These are phyloP conservation scores for Amanita rubescens DNA, from an alignment of 768 basidiomycete genomes.

Conservation along the genomic window DNA sequence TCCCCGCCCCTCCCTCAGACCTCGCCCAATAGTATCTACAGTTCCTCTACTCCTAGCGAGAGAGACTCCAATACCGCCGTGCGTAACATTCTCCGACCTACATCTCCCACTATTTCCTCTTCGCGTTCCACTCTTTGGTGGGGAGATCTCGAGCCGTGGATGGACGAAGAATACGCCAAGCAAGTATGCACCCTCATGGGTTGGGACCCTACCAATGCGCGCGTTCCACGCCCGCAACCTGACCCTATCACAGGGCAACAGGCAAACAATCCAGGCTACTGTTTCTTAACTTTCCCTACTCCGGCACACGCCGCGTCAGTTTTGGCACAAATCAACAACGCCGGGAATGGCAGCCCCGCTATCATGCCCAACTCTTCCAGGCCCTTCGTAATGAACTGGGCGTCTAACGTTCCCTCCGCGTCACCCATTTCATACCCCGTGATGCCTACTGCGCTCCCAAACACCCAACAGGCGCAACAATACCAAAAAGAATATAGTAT, in stretches of 20 bases:
- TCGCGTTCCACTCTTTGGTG: constrained; percentile 71
- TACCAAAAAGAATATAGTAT: constrained; percentile 87
- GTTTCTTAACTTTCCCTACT: constrained; percentile 80
- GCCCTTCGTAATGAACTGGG: constrained; percentile 81
- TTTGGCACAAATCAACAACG: constrained; percentile 55
- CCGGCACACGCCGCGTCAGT: constrained; percentile 63
- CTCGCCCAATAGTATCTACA: constrained; percentile 16
- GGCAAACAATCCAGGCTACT: constrained; percentile 81
- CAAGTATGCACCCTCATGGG: constrained; percentile 83
- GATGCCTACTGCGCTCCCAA: constrained; percentile 11
- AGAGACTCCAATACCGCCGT: constrained; percentile 24
- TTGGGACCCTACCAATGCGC: constrained; percentile 74
- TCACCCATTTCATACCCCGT: constrained; percentile 26
- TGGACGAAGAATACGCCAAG: constrained; percentile 93
- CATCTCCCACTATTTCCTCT: constrained; percentile 19
- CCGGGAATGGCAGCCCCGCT: constrained; percentile 32
- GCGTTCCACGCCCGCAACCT: constrained; percentile 57
- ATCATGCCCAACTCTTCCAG: constrained; percentile 85
- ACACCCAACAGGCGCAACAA: constrained; percentile 35
- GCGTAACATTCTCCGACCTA: constrained; percentile 21
- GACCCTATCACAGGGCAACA: constrained; percentile 54
- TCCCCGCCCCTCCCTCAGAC: constrained; percentile 25
- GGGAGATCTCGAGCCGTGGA: constrained; percentile 90
- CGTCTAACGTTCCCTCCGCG: constrained; percentile 31
- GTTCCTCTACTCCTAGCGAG: constrained; percentile 22